phyloP scores from a whole-genome alignment of 2,329 filamentous ascomycete species.

The Lasiodiplodia gonubiensis region DNA sequence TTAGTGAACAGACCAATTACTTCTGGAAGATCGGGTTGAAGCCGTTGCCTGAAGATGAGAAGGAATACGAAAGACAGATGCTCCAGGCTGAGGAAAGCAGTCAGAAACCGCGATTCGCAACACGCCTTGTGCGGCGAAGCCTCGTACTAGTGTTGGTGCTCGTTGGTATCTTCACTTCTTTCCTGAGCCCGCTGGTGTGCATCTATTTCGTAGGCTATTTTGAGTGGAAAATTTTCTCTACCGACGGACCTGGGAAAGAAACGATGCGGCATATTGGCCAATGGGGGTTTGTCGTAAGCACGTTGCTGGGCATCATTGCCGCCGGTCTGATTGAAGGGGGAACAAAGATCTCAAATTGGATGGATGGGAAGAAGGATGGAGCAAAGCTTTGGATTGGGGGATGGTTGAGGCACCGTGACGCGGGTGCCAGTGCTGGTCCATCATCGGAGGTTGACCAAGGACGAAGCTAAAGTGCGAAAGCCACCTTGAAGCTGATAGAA shows the following conservation, averaged over 20 bases:
- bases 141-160: not conserved
- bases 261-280: not conserved
- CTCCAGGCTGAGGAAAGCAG: not conserved
- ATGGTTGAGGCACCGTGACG: not conserved
- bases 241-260: not conserved
- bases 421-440: not conserved
- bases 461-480: not conserved
- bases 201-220: not conserved
- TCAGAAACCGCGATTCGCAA: not conserved
- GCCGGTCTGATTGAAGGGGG: not conserved
- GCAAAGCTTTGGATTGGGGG: not conserved
- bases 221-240: not conserved
- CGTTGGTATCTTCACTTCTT: not conserved
- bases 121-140: not conserved
- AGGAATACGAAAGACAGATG: not conserved
- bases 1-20: not conserved
- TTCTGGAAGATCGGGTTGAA: not conserved
- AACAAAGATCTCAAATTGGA: not conserved
- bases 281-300: not conserved
- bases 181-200: not conserved
- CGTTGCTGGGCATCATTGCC: not conserved
- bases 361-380: not conserved
- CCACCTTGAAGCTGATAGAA: not conserved
- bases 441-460: not conserved
- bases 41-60: not conserved